Conservation (phyloP, 495 filamentous ascomycete species). For the Hypoxylon crocopeplum region DNA sequence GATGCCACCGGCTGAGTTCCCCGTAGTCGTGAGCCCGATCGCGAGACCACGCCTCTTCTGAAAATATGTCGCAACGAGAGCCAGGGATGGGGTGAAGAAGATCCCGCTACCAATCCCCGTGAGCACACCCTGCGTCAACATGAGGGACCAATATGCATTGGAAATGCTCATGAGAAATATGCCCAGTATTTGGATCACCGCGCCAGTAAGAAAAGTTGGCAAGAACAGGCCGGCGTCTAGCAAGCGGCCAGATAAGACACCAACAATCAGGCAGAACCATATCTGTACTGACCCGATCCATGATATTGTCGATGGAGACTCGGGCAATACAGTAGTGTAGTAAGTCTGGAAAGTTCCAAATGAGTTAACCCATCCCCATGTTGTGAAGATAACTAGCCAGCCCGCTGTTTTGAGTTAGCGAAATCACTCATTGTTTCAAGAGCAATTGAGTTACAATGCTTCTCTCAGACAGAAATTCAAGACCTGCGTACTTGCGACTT, state of each 20-base stretch:
- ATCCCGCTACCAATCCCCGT: conserved; percentile 76
- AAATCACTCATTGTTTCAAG: not conserved
- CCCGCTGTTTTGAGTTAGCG: conserved; percentile 45
- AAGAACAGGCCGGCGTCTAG: conserved; percentile 70
- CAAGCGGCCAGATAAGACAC: conserved; percentile 61
- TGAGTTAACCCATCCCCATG: conserved; percentile 75
- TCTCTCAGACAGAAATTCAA: not conserved
- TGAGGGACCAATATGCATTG: conserved; percentile 76
- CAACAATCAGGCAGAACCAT: conserved; percentile 60
- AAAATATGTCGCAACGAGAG: conserved; percentile 83
- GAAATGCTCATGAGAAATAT: conserved; percentile 76
- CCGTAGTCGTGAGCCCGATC: conserved; percentile 70
- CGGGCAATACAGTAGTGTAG: conserved; percentile 59
- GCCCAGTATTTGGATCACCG: conserved; percentile 64
- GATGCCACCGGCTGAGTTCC: conserved; percentile 76
- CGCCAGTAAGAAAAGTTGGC: conserved; percentile 52
- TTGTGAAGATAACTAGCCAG: conserved; percentile 72
- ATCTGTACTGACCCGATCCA: conserved; percentile 69
- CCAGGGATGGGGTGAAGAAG: conserved; percentile 73
- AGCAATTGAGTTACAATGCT: not conserved
- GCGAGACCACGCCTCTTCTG: conserved; percentile 68
- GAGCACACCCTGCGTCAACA: conserved; percentile 83
- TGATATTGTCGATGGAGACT: conserved; percentile 57
- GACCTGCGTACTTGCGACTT: conserved; percentile 55
- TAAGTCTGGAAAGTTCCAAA: conserved; percentile 70